These are phyloP conservation scores for Cucurbita moschata DNA, from an alignment of 306 rosid species.

Conservation along the genomic window DNA sequence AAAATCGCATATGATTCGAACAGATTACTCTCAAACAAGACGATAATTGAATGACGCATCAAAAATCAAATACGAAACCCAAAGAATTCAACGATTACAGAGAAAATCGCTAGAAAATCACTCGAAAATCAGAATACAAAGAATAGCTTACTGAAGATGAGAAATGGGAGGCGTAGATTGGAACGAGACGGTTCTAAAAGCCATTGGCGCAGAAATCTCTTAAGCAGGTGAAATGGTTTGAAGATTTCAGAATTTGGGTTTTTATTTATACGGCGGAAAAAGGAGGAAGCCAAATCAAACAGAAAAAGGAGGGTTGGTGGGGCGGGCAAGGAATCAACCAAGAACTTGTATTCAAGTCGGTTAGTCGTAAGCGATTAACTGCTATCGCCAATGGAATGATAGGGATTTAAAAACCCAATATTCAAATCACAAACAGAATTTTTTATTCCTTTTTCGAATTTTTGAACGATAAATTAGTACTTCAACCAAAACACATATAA, in stretches of 20 bases:
- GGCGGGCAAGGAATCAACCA: not conserved
- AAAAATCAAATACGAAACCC: not conserved
- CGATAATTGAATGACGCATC: not conserved
- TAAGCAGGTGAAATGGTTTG: not conserved
- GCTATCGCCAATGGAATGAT: not conserved
- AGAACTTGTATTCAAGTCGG: not conserved
- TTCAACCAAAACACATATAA: not conserved
- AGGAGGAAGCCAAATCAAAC: not conserved
- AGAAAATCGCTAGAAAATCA: not conserved
- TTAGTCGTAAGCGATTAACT: not conserved
- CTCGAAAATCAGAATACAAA: not conserved
- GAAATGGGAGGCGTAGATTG: conserved; percentile 40
- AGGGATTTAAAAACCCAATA: not conserved
- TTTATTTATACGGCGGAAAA: not conserved
- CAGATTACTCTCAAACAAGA: not conserved
- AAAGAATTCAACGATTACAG: not conserved
- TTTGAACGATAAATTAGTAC: not conserved
- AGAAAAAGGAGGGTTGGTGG: not conserved
- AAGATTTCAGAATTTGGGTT: not conserved
- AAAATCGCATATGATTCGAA: not conserved
- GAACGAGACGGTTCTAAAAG: conserved; percentile 42
- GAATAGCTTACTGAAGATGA: conserved; percentile 23
- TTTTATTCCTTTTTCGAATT: not conserved
- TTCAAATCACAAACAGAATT: not conserved
- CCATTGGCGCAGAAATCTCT: conserved; percentile 20